phyloP scores from a whole-genome alignment of 2,329 filamentous ascomycete species.

The Verticillium longisporum region DNA sequence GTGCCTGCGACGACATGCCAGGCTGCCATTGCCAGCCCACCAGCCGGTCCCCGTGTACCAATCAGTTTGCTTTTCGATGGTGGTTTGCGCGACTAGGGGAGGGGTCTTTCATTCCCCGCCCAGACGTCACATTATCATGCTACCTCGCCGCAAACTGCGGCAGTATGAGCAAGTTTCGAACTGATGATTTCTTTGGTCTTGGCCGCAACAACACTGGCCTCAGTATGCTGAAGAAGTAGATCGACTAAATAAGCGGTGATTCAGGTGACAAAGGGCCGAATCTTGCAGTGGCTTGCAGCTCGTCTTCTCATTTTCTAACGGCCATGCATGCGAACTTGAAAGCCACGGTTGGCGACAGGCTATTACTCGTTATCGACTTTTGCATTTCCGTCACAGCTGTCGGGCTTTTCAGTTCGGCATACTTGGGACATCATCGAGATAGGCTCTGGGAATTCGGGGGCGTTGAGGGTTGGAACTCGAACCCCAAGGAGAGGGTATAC shows the following conservation, averaged over 20 bases:
- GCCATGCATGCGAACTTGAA: background rate
- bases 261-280: background rate
- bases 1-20: too few species aligned
- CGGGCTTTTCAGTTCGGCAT: constrained; percentile 16
- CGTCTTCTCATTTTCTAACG: background rate
- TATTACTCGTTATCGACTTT: constrained; percentile 14
- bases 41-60: too few species aligned
- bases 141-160: background rate
- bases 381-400: constrained; percentile 6
- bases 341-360: background rate
- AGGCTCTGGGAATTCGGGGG: constrained; percentile 20
- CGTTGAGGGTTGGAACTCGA: constrained; percentile 21
- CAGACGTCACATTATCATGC: too few species aligned
- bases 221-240: background rate
- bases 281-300: background rate
- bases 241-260: background rate
- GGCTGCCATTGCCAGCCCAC: too few species aligned
- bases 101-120: background rate
- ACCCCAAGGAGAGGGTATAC: constrained; percentile 19
- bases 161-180: constrained; percentile 12
- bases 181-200: background rate
- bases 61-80: too few species aligned
- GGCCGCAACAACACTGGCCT: too few species aligned
- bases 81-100: too few species aligned
- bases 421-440: constrained; percentile 15